phyloP scores from a whole-genome alignment of 1,139 yeast species.

The Yarrowia galli region DNA sequence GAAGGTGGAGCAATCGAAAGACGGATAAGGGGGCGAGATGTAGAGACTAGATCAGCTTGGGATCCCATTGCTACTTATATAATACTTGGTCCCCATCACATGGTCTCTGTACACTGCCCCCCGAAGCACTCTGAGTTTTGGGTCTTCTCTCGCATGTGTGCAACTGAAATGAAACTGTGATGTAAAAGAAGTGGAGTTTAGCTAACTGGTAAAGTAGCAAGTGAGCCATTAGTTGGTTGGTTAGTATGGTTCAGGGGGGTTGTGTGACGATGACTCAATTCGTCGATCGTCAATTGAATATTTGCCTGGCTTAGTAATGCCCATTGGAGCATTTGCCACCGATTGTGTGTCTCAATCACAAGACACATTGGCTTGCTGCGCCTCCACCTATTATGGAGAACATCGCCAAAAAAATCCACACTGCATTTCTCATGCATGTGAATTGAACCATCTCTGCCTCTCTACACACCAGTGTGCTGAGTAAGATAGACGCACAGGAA shows the following conservation, averaged over 20 bases:
- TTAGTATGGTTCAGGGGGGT: too few relatives aligned
- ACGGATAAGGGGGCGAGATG: background rate
- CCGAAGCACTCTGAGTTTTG: slow-evolving; percentile 13
- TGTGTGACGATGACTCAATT: too few relatives aligned
- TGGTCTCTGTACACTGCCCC: background rate
- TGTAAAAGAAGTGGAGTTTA: background rate
- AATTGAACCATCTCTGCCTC: background rate
- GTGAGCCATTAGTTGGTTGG: background rate
- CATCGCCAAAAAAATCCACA: background rate
- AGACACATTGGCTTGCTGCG: slow-evolving; percentile 8
- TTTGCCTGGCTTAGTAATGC: background rate
- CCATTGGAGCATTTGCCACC: background rate
- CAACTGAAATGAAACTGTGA: slow-evolving; percentile 15
- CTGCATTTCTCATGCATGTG: slow-evolving; percentile 6
- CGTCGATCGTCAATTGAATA: background rate
- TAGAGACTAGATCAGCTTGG: background rate
- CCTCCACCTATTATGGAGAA: background rate
- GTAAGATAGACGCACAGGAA: background rate
- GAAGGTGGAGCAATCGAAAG: background rate
- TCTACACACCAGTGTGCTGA: background rate
- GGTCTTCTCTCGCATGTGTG: slow-evolving; percentile 10
- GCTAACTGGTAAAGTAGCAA: slow-evolving; percentile 1
- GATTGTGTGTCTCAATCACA: background rate
- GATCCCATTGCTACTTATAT: background rate
- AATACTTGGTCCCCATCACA: background rate